Conservation (phyloP, 148 eudicot genomes). For the Heliosperma pusillum region DNA sequence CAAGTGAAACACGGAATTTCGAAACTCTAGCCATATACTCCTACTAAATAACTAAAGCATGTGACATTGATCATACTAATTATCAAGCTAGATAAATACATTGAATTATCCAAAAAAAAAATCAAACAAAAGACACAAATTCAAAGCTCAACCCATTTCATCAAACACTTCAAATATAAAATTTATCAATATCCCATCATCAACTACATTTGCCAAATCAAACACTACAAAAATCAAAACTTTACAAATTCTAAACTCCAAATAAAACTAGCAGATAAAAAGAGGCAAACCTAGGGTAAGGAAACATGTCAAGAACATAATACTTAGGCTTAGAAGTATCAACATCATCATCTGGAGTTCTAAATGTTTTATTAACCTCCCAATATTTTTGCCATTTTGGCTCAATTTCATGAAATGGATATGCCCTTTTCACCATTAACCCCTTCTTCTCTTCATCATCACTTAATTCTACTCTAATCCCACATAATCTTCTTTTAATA, state of each 20-base stretch:
- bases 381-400: constrained; percentile 80
- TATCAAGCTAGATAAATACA: neutral
- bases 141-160: constrained; percentile 11
- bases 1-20: neutral
- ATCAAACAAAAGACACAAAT: neutral
- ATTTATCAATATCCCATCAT: neutral
- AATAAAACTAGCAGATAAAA: neutral
- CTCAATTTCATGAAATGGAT: constrained; percentile 84
- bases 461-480: constrained; percentile 23
- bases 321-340: constrained; percentile 88
- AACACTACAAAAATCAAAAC: no score
- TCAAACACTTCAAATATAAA: neutral
- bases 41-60: neutral
- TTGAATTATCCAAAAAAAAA: neutral
- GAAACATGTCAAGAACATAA: constrained; percentile 99
- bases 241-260: neutral
- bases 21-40: neutral
- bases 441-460: constrained; percentile 22
- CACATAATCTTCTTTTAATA: constrained; percentile 19
- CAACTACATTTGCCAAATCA: no score
- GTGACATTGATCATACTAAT: neutral
- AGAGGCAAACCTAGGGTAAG: constrained; percentile 73
- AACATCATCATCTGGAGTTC: constrained; percentile 80
- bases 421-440: constrained; percentile 45
- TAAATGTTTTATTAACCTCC: constrained; percentile 80